Evolutionary conservation across 345 rosid genomes (phyloP).

Genomic region (Carallia pectinifolia): DNA sequence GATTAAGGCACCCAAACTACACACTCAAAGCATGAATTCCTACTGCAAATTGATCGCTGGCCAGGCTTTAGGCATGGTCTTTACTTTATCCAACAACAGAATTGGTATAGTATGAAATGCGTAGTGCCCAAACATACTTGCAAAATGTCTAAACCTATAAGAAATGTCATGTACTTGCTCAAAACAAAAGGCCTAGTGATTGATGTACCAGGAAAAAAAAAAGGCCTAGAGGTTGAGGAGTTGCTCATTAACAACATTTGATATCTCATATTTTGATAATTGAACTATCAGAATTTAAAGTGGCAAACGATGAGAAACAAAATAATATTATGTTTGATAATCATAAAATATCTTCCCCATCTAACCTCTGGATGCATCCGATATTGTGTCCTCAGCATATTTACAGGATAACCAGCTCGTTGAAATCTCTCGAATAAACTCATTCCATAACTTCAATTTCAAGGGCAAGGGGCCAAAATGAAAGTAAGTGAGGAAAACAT

Average conservation of each 20-base stretch:
- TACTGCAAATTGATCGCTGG: not conserved
- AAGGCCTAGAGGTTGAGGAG: no score
- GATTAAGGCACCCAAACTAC: conserved; percentile 2
- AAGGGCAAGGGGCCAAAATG: conserved; percentile 9
- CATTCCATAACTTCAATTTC: conserved; percentile 68
- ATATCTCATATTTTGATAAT: not conserved
- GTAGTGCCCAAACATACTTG: not conserved
- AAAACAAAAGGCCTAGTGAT: no score
- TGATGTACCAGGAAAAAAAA: no score
- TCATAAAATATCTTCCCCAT: not conserved
- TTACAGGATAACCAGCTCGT: conserved; percentile 91
- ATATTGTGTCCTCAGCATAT: conserved; percentile 89
- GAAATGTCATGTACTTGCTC: no score
- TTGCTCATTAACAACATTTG: not conserved
- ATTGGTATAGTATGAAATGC: not conserved
- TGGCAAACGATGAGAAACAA: not conserved
- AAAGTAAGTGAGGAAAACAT: not conserved
- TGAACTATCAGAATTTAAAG: not conserved
- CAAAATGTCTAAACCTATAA: no score
- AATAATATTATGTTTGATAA: not conserved
- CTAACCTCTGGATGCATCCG: conserved; percentile 98
- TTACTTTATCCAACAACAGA: not conserved
- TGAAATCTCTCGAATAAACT: conserved; percentile 97
- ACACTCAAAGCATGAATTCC: not conserved
- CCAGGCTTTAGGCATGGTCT: not conserved